Evolutionary conservation across 176 grass and related monocot genomes (phyloP).

Genomic region (Tillandsia leiboldiana): DNA sequence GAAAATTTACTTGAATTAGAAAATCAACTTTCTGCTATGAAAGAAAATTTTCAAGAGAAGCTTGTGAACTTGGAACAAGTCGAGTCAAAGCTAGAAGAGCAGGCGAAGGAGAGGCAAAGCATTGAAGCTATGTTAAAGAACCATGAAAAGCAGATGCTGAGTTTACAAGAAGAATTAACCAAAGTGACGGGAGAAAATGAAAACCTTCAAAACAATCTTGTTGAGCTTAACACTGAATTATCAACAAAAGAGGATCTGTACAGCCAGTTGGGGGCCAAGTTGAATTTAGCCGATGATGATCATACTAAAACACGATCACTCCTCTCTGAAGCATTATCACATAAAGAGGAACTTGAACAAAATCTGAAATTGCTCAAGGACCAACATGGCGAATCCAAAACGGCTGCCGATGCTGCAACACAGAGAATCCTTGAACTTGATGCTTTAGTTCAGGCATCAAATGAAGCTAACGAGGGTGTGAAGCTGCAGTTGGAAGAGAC

Average conservation of each 20-base stretch:
- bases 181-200: constrained; percentile 56
- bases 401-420: constrained; percentile 26
- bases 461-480: constrained; percentile 38
- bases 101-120: constrained; percentile 31
- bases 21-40: constrained; percentile 31
- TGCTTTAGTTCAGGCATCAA: constrained; percentile 46
- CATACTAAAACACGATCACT: constrained; percentile 47
- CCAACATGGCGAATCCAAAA: constrained; percentile 46
- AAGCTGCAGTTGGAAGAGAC: constrained; percentile 46
- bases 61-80: constrained; percentile 41
- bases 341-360: constrained; percentile 65
- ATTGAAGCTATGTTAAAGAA: constrained; percentile 41
- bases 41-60: constrained; percentile 43
- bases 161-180: constrained; percentile 28
- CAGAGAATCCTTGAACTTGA: constrained; percentile 46
- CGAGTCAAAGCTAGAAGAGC: constrained; percentile 44
- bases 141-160: constrained; percentile 34
- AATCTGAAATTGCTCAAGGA: constrained; percentile 53
- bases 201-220: constrained; percentile 35
- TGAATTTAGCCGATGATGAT: constrained; percentile 36
- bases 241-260: constrained; percentile 38
- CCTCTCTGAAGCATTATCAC: constrained; percentile 50
- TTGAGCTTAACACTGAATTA: constrained; percentile 47
- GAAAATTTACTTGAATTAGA: constrained; percentile 48
- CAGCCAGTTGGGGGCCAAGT: constrained; percentile 40